These are phyloP conservation scores for Jamesozyma spencerorum DNA, from an alignment of 805 yeast species.

Conservation along the genomic window DNA sequence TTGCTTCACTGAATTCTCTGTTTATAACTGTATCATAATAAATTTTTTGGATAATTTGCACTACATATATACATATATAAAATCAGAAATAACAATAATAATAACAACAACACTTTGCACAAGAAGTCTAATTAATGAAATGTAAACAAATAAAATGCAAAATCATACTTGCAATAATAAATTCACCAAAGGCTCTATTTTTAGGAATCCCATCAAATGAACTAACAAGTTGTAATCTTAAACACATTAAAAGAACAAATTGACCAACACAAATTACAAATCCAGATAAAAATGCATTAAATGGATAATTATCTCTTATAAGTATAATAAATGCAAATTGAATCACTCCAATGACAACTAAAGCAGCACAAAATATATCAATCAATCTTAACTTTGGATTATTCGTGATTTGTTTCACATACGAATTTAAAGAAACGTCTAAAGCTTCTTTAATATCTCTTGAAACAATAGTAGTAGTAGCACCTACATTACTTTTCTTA, in stretches of 20 bases:
- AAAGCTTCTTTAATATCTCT: slow-evolving; percentile 25
- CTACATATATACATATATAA: background rate
- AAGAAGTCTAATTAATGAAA: slow-evolving; percentile 76
- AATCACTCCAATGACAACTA: slow-evolving; percentile 63
- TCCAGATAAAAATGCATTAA: slow-evolving; percentile 93
- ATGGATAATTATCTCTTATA: slow-evolving; percentile 81
- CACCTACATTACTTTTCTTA: background rate
- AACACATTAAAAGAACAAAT: slow-evolving; percentile 76
- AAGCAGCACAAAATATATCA: slow-evolving; percentile 65
- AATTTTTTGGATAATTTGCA: no score
- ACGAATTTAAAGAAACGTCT: slow-evolving; percentile 16
- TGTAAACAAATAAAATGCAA: slow-evolving; percentile 85
- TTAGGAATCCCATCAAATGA: slow-evolving; percentile 39
- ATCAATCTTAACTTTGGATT: slow-evolving; percentile 50
- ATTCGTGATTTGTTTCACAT: slow-evolving; percentile 23
- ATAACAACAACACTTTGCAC: background rate
- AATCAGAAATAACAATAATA: background rate
- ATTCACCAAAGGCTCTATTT: slow-evolving; percentile 78
- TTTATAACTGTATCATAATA: no score
- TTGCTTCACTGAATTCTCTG: no score
- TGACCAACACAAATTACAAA: slow-evolving; percentile 90
- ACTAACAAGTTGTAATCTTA: slow-evolving; percentile 62
- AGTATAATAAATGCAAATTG: slow-evolving; percentile 72
- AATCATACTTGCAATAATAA: slow-evolving; percentile 73
- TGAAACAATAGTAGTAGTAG: slow-evolving; percentile 1